phyloP scores from a whole-genome alignment of 768 basidiomycete species.

The Kwoniella mangroviensis region DNA sequence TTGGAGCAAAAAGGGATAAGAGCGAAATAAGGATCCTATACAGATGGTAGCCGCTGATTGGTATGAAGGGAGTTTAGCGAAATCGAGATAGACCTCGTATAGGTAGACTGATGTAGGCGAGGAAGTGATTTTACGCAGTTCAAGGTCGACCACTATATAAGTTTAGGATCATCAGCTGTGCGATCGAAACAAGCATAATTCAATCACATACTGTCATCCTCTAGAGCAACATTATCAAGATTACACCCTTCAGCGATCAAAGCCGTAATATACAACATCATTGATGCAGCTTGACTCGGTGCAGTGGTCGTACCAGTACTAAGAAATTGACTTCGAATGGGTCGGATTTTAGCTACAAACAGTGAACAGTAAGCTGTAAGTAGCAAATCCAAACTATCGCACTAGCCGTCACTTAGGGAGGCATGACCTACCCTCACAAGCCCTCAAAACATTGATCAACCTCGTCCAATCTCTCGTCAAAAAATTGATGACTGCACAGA shows the following conservation, averaged over 20 bases:
- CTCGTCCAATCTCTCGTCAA: slow-evolving; percentile 84
- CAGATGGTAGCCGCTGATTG: slow-evolving; percentile 70
- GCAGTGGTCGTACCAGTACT: slow-evolving; percentile 55
- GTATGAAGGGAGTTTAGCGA: slow-evolving; percentile 72
- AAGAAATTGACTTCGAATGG: slow-evolving; percentile 68
- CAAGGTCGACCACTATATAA: slow-evolving; percentile 63
- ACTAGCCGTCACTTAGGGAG: neutral
- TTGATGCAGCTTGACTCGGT: slow-evolving; percentile 39
- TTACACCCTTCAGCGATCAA: slow-evolving; percentile 86
- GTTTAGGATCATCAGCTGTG: neutral
- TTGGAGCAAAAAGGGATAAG: slow-evolving; percentile 89
- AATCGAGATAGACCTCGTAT: slow-evolving; percentile 70
- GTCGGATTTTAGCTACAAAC: slow-evolving; percentile 57
- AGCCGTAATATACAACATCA: slow-evolving; percentile 82
- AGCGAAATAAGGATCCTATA: slow-evolving; percentile 87
- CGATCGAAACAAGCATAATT: too few relatives aligned
- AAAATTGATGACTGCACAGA: slow-evolving; percentile 80
- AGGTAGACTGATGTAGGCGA: slow-evolving; percentile 80
- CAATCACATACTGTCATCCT: slow-evolving; percentile 65
- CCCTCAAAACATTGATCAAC: slow-evolving; percentile 78
- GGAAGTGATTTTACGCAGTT: slow-evolving; percentile 69
- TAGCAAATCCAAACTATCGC: neutral
- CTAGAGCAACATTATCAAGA: slow-evolving; percentile 75
- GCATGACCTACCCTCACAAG: slow-evolving; percentile 71
- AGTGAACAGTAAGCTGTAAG: too few relatives aligned